Evolutionary conservation across 176 grass and related monocot genomes (phyloP).

Genomic region (Avena insularis): DNA sequence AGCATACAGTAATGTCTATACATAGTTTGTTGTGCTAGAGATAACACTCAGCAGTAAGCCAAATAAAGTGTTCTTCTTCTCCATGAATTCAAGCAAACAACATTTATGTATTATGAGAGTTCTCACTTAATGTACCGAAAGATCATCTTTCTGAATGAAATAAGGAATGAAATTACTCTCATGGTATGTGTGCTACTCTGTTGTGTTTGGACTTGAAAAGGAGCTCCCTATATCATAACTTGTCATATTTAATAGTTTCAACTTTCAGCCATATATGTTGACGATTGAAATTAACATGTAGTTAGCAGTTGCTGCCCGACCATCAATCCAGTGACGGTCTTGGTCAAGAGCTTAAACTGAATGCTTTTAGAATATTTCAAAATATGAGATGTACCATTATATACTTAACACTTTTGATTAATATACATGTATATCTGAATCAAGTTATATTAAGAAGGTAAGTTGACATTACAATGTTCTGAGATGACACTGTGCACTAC

Average conservation of each 20-base stretch:
- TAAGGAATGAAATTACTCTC: neutral
- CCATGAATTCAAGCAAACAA: neutral
- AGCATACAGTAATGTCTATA: constrained; percentile 14
- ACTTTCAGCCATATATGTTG: neutral
- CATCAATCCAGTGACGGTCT: neutral
- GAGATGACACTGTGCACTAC: neutral
- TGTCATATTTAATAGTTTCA: neutral
- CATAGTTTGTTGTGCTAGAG: constrained; percentile 1
- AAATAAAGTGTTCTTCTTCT: neutral
- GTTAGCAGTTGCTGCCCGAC: neutral
- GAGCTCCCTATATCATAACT: neutral
- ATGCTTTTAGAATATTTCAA: neutral
- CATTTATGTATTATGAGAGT: neutral
- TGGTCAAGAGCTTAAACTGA: neutral
- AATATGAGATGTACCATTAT: neutral
- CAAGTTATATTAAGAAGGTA: neutral
- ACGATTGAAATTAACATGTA: constrained; percentile 20
- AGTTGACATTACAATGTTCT: neutral
- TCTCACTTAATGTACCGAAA: neutral
- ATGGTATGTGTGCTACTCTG: neutral
- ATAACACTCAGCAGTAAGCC: constrained; percentile 10
- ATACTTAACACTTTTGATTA: neutral
- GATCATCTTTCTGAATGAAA: neutral
- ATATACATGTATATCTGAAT: constrained; percentile 11
- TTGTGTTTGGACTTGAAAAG: neutral